phyloP scores from a whole-genome alignment of 768 basidiomycete species.

The Mycena chlorophos region DNA sequence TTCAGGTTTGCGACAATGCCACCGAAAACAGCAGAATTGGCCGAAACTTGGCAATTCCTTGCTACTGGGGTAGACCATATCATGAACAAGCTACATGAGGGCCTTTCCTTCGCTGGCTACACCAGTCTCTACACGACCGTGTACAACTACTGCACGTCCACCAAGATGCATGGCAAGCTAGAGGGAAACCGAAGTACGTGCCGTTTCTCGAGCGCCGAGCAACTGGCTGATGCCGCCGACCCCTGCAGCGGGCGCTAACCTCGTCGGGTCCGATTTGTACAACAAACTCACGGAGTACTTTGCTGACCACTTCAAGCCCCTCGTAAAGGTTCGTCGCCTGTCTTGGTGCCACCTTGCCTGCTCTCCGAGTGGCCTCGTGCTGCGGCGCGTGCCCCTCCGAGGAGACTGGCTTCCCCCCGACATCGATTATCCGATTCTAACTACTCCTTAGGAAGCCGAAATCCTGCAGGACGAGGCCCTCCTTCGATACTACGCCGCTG shows the following conservation, averaged over 20 bases:
- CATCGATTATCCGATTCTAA: conserved; percentile 15
- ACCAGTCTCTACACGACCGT: conserved; percentile 90
- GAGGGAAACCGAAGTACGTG: conserved; percentile 65
- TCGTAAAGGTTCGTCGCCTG: conserved; percentile 39
- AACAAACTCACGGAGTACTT: conserved; percentile 93
- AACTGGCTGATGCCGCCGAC: too few relatives aligned
- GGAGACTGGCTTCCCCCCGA: background rate
- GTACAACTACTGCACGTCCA: conserved; percentile 95
- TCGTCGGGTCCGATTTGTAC: conserved; percentile 97
- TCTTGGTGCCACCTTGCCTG: background rate
- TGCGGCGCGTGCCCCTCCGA: background rate
- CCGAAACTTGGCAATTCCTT: conserved; percentile 24
- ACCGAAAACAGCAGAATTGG: conserved; percentile 23
- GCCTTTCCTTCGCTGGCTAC: conserved; percentile 72
- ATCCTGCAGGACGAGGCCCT: conserved; percentile 84
- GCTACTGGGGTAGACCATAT: conserved; percentile 75
- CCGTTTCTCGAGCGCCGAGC: conserved; percentile 35
- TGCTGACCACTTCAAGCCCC: conserved; percentile 73
- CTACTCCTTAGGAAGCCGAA: conserved; percentile 62
- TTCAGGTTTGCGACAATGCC: conserved; percentile 22
- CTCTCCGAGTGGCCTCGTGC: background rate
- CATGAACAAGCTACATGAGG: conserved; percentile 87
- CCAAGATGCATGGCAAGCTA: conserved; percentile 39
- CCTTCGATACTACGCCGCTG: conserved; percentile 84
- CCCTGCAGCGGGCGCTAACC: conserved; percentile 80